Percentiles rank a stretch among this genome's conserved stretches.
phyloP scores from a whole-genome alignment of 1,284 basidiomycete genomes.

The Sanguinoderma infundibulare region DNA sequence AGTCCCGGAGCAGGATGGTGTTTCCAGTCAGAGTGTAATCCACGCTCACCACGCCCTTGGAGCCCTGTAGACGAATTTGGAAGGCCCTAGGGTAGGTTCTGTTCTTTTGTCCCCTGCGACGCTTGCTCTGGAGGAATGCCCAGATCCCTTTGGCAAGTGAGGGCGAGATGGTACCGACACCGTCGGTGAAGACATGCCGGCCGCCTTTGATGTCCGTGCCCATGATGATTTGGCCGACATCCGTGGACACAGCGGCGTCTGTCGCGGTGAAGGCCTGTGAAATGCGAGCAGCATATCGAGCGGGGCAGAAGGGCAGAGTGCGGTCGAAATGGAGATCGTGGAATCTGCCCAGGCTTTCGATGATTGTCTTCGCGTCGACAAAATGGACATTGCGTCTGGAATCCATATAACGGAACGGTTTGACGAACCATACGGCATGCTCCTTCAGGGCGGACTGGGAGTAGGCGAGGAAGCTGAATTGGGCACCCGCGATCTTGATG shows the following conservation, averaged over 20 bases:
- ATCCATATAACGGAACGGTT: constrained; percentile 43
- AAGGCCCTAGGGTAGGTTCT: constrained; percentile 51
- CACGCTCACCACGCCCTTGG: constrained; percentile 73
- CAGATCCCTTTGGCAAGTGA: constrained; percentile 61
- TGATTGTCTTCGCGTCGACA: constrained; percentile 53
- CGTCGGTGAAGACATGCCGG: constrained; percentile 64
- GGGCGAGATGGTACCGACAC: constrained; percentile 68
- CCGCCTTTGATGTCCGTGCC: constrained; percentile 48
- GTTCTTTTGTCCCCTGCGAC: constrained; percentile 40
- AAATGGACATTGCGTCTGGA: constrained; percentile 27
- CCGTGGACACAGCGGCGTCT: constrained; percentile 56
- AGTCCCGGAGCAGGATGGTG: constrained; percentile 64
- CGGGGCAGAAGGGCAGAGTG: constrained; percentile 60
- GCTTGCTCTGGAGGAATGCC: constrained; percentile 42
- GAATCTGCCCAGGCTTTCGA: constrained; percentile 58
- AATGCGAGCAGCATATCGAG: constrained; percentile 71
- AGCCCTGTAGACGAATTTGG: constrained; percentile 65
- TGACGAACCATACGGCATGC: constrained; percentile 63
- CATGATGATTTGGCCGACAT: constrained; percentile 53
- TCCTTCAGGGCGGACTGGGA: constrained; percentile 59
- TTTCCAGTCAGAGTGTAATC: constrained; percentile 58
- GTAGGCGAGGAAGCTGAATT: constrained; percentile 61
- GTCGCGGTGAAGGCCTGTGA: constrained; percentile 78
- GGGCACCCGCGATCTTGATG: constrained; percentile 51
- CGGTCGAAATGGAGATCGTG: constrained; percentile 47